These are phyloP conservation scores for Diplodia sapinea DNA, from an alignment of 2,329 filamentous ascomycete genomes.

Conservation along the genomic window DNA sequence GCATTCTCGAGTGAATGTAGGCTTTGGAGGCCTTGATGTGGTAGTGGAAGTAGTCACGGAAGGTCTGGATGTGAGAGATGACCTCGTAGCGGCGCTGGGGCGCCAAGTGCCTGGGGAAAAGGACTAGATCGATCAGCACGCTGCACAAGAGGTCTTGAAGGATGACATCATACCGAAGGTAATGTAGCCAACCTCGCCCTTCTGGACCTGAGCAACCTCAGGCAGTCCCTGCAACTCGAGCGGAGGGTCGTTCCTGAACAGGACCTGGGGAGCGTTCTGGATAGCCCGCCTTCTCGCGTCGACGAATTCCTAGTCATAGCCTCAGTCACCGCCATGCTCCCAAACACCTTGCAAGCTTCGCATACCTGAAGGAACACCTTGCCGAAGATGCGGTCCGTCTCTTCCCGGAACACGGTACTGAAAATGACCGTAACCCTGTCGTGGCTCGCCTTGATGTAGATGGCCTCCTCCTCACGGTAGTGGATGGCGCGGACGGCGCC, in stretches of 20 bases:
- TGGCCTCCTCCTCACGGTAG: constrained; percentile 98
- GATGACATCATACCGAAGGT: constrained; percentile 77
- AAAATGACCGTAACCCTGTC: constrained; percentile 99
- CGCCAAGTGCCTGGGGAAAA: constrained; percentile 94
- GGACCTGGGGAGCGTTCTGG: constrained; percentile 96
- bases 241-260: constrained; percentile 93
- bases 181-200: constrained; percentile 92
- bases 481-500: constrained; percentile 95
- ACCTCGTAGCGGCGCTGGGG: constrained; percentile 89
- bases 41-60: constrained; percentile 99
- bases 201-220: constrained; percentile 73
- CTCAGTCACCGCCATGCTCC: constrained; percentile 2
- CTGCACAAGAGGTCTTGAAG: constrained; percentile 30
- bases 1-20: constrained; percentile 98
- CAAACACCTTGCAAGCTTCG: neutral
- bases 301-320: constrained; percentile 75
- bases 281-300: constrained; percentile 93
- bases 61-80: constrained; percentile 99
- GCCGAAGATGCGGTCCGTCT: constrained; percentile 95
- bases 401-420: constrained; percentile 96
- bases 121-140: constrained; percentile 61
- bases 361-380: constrained; percentile 88
- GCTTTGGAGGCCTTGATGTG: constrained; percentile 99
- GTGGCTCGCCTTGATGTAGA: constrained; percentile 97
- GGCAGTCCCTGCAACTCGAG: constrained; percentile 87